Conservation (phyloP, 495 filamentous ascomycete species). For the Trichocladium antarcticum region DNA sequence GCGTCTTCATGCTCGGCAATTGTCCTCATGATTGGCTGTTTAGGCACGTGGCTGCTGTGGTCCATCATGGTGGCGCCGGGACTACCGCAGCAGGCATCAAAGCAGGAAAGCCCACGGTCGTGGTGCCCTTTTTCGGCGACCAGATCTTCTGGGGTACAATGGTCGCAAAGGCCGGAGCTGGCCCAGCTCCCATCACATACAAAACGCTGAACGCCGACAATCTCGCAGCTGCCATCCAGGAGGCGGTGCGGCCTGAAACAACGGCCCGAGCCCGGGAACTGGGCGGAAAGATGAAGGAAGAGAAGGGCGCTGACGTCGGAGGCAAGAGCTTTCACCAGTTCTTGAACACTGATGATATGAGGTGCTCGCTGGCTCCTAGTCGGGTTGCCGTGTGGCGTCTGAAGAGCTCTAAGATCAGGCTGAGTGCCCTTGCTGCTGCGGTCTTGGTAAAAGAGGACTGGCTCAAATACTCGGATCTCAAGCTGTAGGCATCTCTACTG, state of each 20-base stretch:
- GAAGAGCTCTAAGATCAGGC: slow-evolving; percentile 47
- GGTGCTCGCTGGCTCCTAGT: slow-evolving; percentile 53
- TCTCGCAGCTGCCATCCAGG: slow-evolving; percentile 50
- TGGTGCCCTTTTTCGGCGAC: slow-evolving; percentile 80
- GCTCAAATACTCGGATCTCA: slow-evolving; percentile 52
- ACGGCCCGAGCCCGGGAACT: slow-evolving; percentile 46
- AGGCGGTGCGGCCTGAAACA: slow-evolving; percentile 47
- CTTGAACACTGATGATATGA: slow-evolving; percentile 47
- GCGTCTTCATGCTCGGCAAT: slow-evolving; percentile 68
- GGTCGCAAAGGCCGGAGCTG: slow-evolving; percentile 60
- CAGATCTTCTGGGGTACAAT: slow-evolving; percentile 78
- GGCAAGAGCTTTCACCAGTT: slow-evolving; percentile 60
- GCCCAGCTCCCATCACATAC: slow-evolving; percentile 59
- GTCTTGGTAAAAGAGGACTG: slow-evolving; percentile 51
- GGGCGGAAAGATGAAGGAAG: slow-evolving; percentile 49
- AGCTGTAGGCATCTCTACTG: slow-evolving; percentile 42
- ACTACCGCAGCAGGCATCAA: slow-evolving; percentile 68
- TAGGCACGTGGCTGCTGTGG: slow-evolving; percentile 58
- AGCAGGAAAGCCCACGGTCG: slow-evolving; percentile 55
- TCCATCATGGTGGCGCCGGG: slow-evolving; percentile 75
- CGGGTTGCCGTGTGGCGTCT: slow-evolving; percentile 62
- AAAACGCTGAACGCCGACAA: slow-evolving; percentile 53
- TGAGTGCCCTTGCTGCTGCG: slow-evolving; percentile 60
- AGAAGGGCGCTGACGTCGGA: slow-evolving; percentile 52
- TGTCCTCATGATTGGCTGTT: slow-evolving; percentile 81